Evolutionary conservation across 345 rosid species (phyloP).

Genomic region (Sonneratia alba): DNA sequence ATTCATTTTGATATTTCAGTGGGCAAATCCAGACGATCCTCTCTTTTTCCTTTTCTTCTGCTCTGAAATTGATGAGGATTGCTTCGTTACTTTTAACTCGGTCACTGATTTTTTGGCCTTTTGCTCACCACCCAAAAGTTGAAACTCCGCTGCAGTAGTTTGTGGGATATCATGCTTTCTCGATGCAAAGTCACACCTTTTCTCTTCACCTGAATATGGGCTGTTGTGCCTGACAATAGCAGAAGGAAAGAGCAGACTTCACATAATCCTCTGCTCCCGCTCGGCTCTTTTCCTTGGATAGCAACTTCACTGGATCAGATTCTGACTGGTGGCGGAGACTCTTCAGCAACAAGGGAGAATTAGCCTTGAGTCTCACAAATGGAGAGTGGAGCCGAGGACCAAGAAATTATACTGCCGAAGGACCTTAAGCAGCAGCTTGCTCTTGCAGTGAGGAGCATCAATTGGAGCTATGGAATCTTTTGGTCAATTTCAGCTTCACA

Average conservation of each 20-base stretch:
- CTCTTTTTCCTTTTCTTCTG: background rate
- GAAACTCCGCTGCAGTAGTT: background rate
- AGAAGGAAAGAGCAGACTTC: background rate
- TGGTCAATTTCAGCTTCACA: constrained; percentile 38
- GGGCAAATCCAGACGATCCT: background rate
- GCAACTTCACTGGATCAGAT: background rate
- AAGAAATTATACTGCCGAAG: constrained; percentile 1
- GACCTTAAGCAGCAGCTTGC: constrained; percentile 35
- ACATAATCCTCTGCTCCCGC: background rate
- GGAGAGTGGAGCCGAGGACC: constrained; percentile 7
- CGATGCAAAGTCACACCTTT: background rate
- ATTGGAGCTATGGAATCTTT: constrained; percentile 55
- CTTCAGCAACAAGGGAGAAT: background rate
- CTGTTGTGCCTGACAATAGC: background rate
- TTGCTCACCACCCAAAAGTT: background rate
- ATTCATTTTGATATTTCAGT: background rate
- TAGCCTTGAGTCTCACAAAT: background rate
- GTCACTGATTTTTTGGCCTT: background rate
- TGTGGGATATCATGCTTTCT: background rate
- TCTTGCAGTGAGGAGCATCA: constrained; percentile 39
- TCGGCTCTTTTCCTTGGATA: background rate
- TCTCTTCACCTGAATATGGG: background rate
- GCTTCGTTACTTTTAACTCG: background rate
- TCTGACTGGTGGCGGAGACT: background rate
- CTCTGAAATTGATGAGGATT: background rate